These are phyloP conservation scores for Brassica cretica DNA, from an alignment of 345 rosid species.

Conservation along the genomic window DNA sequence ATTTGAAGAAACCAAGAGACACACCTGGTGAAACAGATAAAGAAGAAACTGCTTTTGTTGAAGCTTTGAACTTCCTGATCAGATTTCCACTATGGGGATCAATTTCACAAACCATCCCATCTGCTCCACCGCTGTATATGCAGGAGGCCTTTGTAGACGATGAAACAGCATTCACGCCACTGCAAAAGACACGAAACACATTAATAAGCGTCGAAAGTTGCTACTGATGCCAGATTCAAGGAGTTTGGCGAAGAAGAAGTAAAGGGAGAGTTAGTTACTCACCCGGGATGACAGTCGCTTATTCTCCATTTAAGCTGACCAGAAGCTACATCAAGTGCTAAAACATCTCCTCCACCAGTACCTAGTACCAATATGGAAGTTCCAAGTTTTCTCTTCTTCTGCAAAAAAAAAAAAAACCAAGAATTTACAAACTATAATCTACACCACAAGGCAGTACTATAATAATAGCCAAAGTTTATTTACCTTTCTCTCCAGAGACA, in stretches of 20 bases:
- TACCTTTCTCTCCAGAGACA: conserved; percentile 66
- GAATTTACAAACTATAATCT: background rate
- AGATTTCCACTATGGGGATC: conserved; percentile 77
- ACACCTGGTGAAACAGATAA: conserved; percentile 80
- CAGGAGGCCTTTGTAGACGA: conserved; percentile 58
- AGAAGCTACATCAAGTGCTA: conserved; percentile 87
- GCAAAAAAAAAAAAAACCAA: conserved; percentile 29
- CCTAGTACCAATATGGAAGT: conserved; percentile 71
- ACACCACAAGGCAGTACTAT: background rate
- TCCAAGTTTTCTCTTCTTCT: conserved; percentile 79
- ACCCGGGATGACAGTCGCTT: conserved; percentile 97
- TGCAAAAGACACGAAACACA: conserved; percentile 42
- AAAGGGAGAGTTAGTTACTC: conserved; percentile 33
- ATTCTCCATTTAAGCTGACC: conserved; percentile 89
- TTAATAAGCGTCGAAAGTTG: conserved; percentile 6
- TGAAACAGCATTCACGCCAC: conserved; percentile 86
- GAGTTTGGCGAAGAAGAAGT: background rate
- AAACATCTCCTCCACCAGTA: conserved; percentile 86
- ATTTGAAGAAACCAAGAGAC: conserved; percentile 9
- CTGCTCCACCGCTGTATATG: conserved; percentile 78
- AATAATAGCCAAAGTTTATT: background rate
- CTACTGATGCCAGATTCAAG: conserved; percentile 4
- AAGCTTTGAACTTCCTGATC: conserved; percentile 66
- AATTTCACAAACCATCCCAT: conserved; percentile 88
- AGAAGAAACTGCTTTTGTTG: conserved; percentile 74